These are phyloP conservation scores for Lomentospora prolificans DNA, from an alignment of 2,329 filamentous ascomycete species.

Conservation along the genomic window DNA sequence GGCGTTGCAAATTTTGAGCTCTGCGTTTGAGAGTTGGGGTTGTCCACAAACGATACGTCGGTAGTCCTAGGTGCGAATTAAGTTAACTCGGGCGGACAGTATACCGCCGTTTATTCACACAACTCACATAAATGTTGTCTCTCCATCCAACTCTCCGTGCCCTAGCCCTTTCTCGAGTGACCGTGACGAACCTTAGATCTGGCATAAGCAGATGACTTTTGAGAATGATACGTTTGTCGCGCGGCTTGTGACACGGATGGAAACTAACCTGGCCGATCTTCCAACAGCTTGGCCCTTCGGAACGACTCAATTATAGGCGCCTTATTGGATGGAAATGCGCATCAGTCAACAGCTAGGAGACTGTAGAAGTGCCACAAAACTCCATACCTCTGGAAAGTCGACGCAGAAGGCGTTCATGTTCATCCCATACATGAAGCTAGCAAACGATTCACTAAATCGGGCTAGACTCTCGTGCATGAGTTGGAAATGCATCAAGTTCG, in stretches of 20 bases:
- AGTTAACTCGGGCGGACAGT: constrained; percentile 14
- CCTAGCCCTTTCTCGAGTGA: neutral
- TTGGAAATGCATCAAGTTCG: constrained; percentile 95
- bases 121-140: constrained; percentile 76
- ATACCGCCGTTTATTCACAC: constrained; percentile 27
- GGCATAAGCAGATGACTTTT: neutral
- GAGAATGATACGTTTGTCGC: neutral
- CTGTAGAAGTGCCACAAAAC: constrained; percentile 9
- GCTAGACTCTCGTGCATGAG: constrained; percentile 91
- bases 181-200: neutral
- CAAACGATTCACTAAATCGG: constrained; percentile 92
- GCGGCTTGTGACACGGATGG: neutral
- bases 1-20: constrained; percentile 35
- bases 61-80: constrained; percentile 56
- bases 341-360: constrained; percentile 7
- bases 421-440: constrained; percentile 86
- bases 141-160: constrained; percentile 35
- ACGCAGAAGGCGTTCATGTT: constrained; percentile 99
- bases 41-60: constrained; percentile 83
- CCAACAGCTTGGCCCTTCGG: constrained; percentile 50
- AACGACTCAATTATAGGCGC: constrained; percentile 81
- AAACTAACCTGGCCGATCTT: constrained; percentile 16
- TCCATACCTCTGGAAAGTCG: constrained; percentile 78
- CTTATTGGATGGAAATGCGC: constrained; percentile 29
- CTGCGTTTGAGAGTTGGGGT: constrained; percentile 54